These are phyloP conservation scores for Epichloe gansuensis DNA, from an alignment of 2,329 filamentous ascomycete species.

Conservation along the genomic window DNA sequence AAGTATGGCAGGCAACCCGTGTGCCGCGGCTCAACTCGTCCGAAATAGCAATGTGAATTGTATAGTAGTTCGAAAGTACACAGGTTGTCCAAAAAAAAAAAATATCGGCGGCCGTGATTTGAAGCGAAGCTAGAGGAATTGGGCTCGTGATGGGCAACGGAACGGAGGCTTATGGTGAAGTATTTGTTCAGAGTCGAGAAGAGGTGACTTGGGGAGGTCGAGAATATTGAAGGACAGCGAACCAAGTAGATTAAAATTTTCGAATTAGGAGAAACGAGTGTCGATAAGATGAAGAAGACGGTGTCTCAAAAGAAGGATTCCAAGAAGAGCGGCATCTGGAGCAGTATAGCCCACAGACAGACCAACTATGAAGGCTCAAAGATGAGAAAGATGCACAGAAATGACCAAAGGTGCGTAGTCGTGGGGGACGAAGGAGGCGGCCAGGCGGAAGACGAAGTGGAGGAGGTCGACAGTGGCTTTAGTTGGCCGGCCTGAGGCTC, in stretches of 20 bases:
- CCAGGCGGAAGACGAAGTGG: slow-evolving; percentile 4
- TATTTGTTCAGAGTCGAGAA: background rate
- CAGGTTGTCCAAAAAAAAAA: slow-evolving; percentile 3
- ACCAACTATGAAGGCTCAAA: slow-evolving; percentile 16
- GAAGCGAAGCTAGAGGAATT: slow-evolving; percentile 4
- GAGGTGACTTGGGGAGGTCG: background rate
- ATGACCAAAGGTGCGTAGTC: slow-evolving; percentile 4
- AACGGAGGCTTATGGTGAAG: background rate
- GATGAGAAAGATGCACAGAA: slow-evolving; percentile 8
- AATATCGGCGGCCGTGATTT: slow-evolving; percentile 1
- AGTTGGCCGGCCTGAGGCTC: slow-evolving; percentile 6
- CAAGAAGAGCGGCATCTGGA: slow-evolving; percentile 17
- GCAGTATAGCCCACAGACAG: slow-evolving; percentile 11
- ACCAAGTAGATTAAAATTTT: slow-evolving; percentile 21
- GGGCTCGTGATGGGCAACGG: background rate
- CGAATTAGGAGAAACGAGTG: slow-evolving; percentile 21
- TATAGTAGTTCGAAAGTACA: slow-evolving; percentile 1
- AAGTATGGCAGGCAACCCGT: slow-evolving; percentile 1
- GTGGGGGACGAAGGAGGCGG: slow-evolving; percentile 7
- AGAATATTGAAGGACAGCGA: slow-evolving; percentile 3
- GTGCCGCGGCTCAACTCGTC: slow-evolving; percentile 4
- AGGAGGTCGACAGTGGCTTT: slow-evolving; percentile 9
- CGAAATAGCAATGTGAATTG: slow-evolving; percentile 2
- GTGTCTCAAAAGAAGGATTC: slow-evolving; percentile 15
- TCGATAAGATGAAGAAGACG: slow-evolving; percentile 15